phyloP scores from a whole-genome alignment of 2,329 filamentous ascomycete genomes.

The Rutstroemia sp. region DNA sequence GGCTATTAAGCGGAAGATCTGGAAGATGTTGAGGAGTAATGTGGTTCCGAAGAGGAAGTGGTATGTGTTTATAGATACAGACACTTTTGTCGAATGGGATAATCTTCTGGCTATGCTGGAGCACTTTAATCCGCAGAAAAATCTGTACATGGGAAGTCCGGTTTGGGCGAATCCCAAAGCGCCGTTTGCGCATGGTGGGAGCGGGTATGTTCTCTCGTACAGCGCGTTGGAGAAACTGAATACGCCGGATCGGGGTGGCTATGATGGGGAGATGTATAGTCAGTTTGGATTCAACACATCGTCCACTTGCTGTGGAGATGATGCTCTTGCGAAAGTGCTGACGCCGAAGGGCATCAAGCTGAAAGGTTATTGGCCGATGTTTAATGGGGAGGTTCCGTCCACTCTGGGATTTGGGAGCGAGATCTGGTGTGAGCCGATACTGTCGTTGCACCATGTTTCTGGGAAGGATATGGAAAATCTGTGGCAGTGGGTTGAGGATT shows the following conservation, averaged over 20 bases:
- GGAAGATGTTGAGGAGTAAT: constrained; percentile 6
- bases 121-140: constrained; percentile 4
- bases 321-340: constrained; percentile 10
- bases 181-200: constrained; percentile 14
- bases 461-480: constrained; percentile 9
- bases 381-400: constrained; percentile 12
- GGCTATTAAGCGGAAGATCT: constrained; percentile 13
- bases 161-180: not conserved
- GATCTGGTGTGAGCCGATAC: constrained; percentile 15
- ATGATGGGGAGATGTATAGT: not conserved
- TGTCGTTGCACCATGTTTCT: constrained; percentile 13
- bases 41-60: constrained; percentile 6
- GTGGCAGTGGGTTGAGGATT: constrained; percentile 10
- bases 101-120: constrained; percentile 12
- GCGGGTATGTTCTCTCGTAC: constrained; percentile 12
- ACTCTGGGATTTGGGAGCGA: constrained; percentile 10
- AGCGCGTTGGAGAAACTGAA: constrained; percentile 11
- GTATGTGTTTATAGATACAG: constrained; percentile 16
- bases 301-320: constrained; percentile 10
- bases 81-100: constrained; percentile 17
- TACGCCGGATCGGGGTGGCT: constrained; percentile 1
- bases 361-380: constrained; percentile 14
- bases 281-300: not conserved
- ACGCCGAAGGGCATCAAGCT: constrained; percentile 4
- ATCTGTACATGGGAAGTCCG: not conserved